Conservation (phyloP, 2,329 filamentous ascomycete genomes). For the Zymoseptoria tritici region DNA sequence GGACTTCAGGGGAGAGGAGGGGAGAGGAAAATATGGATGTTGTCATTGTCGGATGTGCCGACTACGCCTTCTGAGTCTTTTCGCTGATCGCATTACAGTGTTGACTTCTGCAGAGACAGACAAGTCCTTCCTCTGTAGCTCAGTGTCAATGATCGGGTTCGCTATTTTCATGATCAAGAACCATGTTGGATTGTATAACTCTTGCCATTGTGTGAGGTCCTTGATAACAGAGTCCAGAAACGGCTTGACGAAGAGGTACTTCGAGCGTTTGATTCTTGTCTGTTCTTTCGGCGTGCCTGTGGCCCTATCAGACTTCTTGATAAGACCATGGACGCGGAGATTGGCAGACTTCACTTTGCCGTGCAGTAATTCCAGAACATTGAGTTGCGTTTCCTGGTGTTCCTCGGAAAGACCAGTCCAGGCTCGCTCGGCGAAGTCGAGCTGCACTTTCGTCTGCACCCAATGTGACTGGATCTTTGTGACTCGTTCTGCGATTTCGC, state of each 20-base stretch:
- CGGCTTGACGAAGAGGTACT: conserved; percentile 17
- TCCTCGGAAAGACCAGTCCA: background rate
- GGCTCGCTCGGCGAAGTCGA: background rate
- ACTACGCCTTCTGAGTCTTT: background rate
- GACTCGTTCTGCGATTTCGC: background rate
- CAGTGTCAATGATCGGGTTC: conserved; percentile 5
- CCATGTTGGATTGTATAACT: conserved; percentile 30
- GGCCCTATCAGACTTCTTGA: conserved; percentile 4
- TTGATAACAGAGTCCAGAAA: conserved; percentile 24
- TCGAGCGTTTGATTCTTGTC: conserved; percentile 3
- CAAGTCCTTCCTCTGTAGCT: conserved; percentile 23
- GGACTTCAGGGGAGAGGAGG: background rate
- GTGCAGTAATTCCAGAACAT: conserved; percentile 10
- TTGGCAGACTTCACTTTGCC: conserved; percentile 10
- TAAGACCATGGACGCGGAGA: conserved; percentile 8
- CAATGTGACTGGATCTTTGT: background rate
- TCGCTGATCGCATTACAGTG: background rate
- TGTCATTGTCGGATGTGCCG: background rate
- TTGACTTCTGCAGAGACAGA: background rate
- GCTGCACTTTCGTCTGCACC: background rate
- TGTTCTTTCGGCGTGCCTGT: background rate
- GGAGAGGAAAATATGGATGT: background rate
- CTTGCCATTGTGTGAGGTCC: conserved; percentile 30
- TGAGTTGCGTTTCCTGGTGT: background rate
- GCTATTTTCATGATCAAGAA: conserved; percentile 27